Evolutionary conservation across 805 yeast species (phyloP).

Genomic region (Kazachstania viticola): DNA sequence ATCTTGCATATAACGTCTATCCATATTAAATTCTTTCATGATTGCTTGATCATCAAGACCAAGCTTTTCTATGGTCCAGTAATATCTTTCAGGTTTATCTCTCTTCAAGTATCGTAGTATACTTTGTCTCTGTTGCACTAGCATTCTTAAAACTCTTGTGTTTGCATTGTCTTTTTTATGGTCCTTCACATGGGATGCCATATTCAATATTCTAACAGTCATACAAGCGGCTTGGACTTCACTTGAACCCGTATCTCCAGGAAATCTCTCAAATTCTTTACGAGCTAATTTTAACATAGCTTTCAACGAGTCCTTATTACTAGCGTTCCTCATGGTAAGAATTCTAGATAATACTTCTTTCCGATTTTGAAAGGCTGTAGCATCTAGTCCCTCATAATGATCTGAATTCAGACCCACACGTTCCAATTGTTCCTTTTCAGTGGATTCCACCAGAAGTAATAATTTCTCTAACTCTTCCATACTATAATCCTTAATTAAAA

Average conservation of each 20-base stretch:
- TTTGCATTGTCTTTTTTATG: slow-evolving; percentile 64
- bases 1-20: slow-evolving; percentile 65
- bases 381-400: slow-evolving; percentile 12
- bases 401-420: slow-evolving; percentile 18
- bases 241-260: slow-evolving; percentile 89
- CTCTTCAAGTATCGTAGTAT: slow-evolving; percentile 72
- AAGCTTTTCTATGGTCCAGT: slow-evolving; percentile 72
- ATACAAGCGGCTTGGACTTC: slow-evolving; percentile 92
- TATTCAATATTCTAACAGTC: slow-evolving; percentile 68
- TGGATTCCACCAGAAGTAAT: slow-evolving; percentile 42
- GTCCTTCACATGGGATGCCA: slow-evolving; percentile 61
- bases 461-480: slow-evolving; percentile 62
- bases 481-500: slow-evolving; percentile 48
- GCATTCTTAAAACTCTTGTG: slow-evolving; percentile 60
- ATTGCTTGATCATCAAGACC: slow-evolving; percentile 79
- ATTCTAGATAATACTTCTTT: slow-evolving; percentile 62
- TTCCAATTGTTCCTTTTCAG: slow-evolving; percentile 18
- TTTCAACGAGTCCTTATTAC: slow-evolving; percentile 43
- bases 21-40: slow-evolving; percentile 70
- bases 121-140: slow-evolving; percentile 83
- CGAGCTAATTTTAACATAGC: slow-evolving; percentile 55
- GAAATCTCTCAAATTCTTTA: slow-evolving; percentile 68
- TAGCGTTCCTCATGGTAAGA: slow-evolving; percentile 61
- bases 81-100: slow-evolving; percentile 71
- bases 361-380: slow-evolving; percentile 41